Base-by-base conservation (phyloP, 1,284 basidiomycete genomes). In the Leccinum solheimii region DNA sequence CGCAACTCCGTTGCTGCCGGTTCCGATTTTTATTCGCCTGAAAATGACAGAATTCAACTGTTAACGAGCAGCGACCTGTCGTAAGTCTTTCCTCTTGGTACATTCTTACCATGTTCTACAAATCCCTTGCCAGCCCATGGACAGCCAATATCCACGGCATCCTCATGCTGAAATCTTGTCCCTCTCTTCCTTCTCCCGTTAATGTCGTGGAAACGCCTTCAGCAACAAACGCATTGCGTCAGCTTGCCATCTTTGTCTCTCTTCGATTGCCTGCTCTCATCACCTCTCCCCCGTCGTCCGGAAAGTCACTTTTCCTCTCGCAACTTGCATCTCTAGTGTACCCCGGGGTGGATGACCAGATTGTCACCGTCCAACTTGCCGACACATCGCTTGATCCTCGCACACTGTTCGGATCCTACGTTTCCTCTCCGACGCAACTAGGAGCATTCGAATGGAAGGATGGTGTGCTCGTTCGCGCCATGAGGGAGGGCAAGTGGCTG, bases 361-460 rank as follows among this genome's bases (percentile, higher is more conserved):
- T 92, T 60, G 83, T 98, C 56, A 90, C 87, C 3, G 90, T 98
- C 61, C 92, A 97, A 64, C 87, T 98, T 43, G 94, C 95, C 5
- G 96, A 97, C 68, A 95, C 94, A 0, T 97, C 93, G 2, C 84
- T 99, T 58, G 97, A 99, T 72, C 91, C 97, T 38, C 93, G 97
- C 55, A 91, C 95, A 1, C 83, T 99, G 1, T 83, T 99, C 36
- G 97, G 97, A 6, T 97, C 95, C 2, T 97, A 98, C 64, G 81
- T 95, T 3, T 97, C 97, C 1, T 98, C 96, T 0, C 82, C 91
- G 0, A 89, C 85, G 1, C 85, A 86, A 45, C 90, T 94, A 0
- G 97, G 97, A 10, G 88, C 88, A 0, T 99, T 99, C 68, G 94
- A 97, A 70, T 99, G 96, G 92, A 92, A 92, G 73, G 96, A 99